A percentile compares a stretch with the other conserved stretches of the same genome.
Evolutionary conservation across 2,329 filamentous ascomycete genomes (phyloP).

Genomic region (Penicillium sp.): DNA sequence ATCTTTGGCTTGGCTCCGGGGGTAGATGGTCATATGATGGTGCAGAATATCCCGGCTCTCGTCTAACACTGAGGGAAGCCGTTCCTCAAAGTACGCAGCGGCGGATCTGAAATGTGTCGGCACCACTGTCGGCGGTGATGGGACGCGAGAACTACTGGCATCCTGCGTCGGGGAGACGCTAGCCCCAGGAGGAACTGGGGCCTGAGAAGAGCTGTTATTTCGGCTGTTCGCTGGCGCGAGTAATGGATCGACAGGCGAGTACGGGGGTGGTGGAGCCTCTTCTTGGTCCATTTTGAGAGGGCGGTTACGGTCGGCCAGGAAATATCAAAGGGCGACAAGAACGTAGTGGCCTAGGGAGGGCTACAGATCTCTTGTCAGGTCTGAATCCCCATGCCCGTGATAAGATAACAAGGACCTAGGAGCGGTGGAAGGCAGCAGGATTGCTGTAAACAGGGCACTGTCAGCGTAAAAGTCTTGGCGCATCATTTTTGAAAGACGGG

Average conservation of each 20-base stretch:
- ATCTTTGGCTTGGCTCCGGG: conserved; percentile 42
- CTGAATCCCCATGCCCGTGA: conserved; percentile 17
- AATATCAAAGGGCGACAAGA: neutral
- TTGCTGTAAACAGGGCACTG: conserved; percentile 14
- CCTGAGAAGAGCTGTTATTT: conserved; percentile 15
- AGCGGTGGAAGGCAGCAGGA: conserved; percentile 32
- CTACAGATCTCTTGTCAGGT: conserved; percentile 15
- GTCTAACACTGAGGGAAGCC: conserved; percentile 28
- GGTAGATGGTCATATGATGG: conserved; percentile 42
- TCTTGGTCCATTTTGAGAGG: conserved; percentile 34
- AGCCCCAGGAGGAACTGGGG: conserved; percentile 21
- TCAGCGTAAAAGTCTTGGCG: conserved; percentile 6
- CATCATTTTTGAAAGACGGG: neutral
- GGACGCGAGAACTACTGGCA: conserved; percentile 19
- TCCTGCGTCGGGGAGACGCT: conserved; percentile 15
- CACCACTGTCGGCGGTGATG: conserved; percentile 10
- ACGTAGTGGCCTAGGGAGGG: conserved; percentile 5
- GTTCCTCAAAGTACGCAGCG: conserved; percentile 40
- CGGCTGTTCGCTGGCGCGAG: conserved; percentile 21
- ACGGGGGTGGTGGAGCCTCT: conserved; percentile 43
- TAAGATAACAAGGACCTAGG: conserved; percentile 11
- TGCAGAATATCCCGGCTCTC: conserved; percentile 28
- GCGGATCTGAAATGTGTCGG: conserved; percentile 38
- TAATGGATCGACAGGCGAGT: conserved; percentile 42
- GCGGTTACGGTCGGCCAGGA: neutral